Evolutionary conservation across 2,329 filamentous ascomycete genomes (phyloP).

Genomic region (Plenodomus biglobosus): DNA sequence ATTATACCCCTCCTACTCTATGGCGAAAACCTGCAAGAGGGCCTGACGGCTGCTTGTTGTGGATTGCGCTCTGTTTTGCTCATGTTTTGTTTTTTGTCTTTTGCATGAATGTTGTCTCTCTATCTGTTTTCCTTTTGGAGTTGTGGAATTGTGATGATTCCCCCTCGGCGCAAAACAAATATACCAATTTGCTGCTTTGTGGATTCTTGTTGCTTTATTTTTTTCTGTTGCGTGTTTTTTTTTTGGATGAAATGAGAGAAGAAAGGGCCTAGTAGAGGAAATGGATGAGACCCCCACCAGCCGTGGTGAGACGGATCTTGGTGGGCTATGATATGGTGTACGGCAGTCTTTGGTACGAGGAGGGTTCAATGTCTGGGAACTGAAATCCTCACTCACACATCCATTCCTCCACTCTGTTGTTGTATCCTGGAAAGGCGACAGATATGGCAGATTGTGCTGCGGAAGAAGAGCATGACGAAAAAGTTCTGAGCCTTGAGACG

Average conservation of each 20-base stretch:
- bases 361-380: not conserved
- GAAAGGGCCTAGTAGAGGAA: not conserved
- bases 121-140: conserved; percentile 23
- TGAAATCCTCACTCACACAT: not conserved
- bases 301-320: conserved; percentile 28
- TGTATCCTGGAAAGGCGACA: not conserved
- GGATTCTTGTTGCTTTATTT: conserved; percentile 10
- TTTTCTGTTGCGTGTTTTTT: conserved; percentile 1
- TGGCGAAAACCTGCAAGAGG: conserved; percentile 23
- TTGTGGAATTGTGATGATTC: conserved; percentile 37
- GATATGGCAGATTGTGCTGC: not conserved
- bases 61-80: not conserved
- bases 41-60: not conserved
- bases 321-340: conserved; percentile 14
- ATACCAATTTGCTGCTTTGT: conserved; percentile 47
- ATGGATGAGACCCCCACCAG: conserved; percentile 24
- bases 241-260: not conserved
- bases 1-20: conserved; percentile 43
- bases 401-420: not conserved
- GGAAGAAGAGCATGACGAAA: not conserved
- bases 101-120: conserved; percentile 14
- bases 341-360: conserved; percentile 2
- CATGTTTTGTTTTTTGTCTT: conserved; percentile 15
- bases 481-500: conserved; percentile 6
- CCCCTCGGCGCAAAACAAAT: conserved; percentile 47